Conservation (phyloP, 2,329 filamentous ascomycete genomes). For the Pyricularia pennisetigena region DNA sequence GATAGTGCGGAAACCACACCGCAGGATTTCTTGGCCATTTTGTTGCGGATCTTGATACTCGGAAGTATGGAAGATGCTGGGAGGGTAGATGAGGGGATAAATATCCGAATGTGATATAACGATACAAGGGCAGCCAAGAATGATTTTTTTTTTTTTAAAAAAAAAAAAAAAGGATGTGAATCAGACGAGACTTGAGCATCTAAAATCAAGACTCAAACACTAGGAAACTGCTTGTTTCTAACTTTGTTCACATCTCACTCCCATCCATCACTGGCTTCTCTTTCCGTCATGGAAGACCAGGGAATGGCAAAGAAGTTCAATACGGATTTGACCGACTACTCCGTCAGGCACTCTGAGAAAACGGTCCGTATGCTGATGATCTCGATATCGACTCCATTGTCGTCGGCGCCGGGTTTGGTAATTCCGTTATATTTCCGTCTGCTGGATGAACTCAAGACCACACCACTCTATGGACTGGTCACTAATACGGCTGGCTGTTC, state of each 20-base stretch:
- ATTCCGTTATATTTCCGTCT: neutral
- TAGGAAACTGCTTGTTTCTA: no score
- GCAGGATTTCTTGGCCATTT: neutral
- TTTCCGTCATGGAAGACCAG: neutral
- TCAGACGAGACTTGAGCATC: neutral
- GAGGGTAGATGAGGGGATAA: no score
- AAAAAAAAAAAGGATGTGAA: neutral
- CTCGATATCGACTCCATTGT: neutral
- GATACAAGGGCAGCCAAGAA: no score
- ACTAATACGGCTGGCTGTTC: neutral
- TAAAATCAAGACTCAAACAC: neutral
- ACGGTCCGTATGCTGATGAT: neutral
- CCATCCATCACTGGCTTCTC: neutral
- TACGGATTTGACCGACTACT: neutral
- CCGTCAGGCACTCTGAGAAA: neutral
- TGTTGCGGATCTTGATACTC: neutral
- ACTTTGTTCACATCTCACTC: neutral
- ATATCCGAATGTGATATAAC: no score
- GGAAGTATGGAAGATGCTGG: neutral
- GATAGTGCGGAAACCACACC: neutral
- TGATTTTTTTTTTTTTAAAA: no score
- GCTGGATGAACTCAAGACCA: neutral
- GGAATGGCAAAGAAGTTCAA: neutral
- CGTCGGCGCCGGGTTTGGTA: neutral
- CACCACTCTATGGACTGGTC: rapidly evolving